phyloP scores from a whole-genome alignment of 805 yeast species.

The Candida awuae region DNA sequence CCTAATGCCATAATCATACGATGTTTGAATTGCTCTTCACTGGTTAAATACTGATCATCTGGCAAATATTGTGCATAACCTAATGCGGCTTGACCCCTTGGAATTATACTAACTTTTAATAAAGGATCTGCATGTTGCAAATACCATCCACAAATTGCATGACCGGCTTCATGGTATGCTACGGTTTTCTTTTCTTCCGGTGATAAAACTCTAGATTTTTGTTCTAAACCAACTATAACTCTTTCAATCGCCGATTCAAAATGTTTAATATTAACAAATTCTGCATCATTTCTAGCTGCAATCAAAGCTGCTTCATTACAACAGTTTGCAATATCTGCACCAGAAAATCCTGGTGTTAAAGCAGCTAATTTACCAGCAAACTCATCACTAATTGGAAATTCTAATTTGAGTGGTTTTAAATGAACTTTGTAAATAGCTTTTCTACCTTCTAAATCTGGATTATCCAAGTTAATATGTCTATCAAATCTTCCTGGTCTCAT shows the following conservation, averaged over 20 bases:
- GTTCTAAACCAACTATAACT: slow-evolving; percentile 92
- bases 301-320: slow-evolving; percentile 96
- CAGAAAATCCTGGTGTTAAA: slow-evolving; percentile 94
- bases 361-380: slow-evolving; percentile 89
- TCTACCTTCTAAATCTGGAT: slow-evolving; percentile 92
- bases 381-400: slow-evolving; percentile 37
- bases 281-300: slow-evolving; percentile 79
- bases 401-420: slow-evolving; percentile 60
- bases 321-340: slow-evolving; percentile 96
- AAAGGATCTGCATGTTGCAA: slow-evolving; percentile 87
- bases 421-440: slow-evolving; percentile 89
- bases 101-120: slow-evolving; percentile 90
- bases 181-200: slow-evolving; percentile 84
- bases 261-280: slow-evolving; percentile 64
- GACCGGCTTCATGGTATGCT: slow-evolving; percentile 98
- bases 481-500: slow-evolving; percentile 97
- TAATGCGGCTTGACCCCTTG: slow-evolving; percentile 93
- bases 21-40: slow-evolving; percentile 65
- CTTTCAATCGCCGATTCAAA: slow-evolving; percentile 97
- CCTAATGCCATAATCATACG: slow-evolving; percentile 96
- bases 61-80: slow-evolving; percentile 98
- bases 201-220: slow-evolving; percentile 73
- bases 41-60: slow-evolving; percentile 76
- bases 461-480: slow-evolving; percentile 83
- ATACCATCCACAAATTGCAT: slow-evolving; percentile 97